A percentile compares a stretch with the other conserved stretches of the same genome.
Conservation (phyloP, 495 filamentous ascomycete species). For the Penicillium flavigenum region DNA sequence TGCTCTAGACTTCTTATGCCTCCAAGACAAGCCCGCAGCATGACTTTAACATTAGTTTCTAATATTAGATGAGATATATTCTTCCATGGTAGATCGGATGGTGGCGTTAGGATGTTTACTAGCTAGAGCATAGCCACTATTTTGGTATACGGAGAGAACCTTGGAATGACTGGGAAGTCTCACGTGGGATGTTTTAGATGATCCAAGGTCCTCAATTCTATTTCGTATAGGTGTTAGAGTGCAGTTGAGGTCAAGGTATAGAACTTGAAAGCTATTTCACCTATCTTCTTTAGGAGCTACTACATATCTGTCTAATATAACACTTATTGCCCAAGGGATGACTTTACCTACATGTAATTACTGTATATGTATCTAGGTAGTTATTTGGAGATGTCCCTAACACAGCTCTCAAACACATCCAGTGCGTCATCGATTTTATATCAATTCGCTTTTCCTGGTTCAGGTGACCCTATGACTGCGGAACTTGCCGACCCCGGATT, state of each 20-base stretch:
- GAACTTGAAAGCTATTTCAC: neutral
- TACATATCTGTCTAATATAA: neutral
- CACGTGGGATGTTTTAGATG: neutral
- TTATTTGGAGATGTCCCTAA: neutral
- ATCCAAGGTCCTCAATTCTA: neutral
- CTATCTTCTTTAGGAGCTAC: neutral
- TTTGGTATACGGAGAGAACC: neutral
- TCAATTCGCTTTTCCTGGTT: neutral
- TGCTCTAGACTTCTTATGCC: neutral
- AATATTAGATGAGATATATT: neutral
- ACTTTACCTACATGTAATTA: too few species aligned
- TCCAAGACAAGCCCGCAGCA: neutral
- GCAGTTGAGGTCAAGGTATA: neutral
- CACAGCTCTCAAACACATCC: neutral
- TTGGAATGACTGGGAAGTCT: neutral
- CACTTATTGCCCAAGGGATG: neutral
- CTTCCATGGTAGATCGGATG: neutral
- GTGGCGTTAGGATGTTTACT: constrained; percentile 6
- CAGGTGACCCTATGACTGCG: neutral
- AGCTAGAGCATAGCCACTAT: neutral
- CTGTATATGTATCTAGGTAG: neutral
- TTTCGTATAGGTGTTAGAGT: neutral
- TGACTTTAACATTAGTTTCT: neutral
- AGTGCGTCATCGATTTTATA: neutral
- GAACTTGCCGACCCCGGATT: neutral